Evolutionary conservation across 306 rosid species (phyloP).

Genomic region (Sicyos baderoa): DNA sequence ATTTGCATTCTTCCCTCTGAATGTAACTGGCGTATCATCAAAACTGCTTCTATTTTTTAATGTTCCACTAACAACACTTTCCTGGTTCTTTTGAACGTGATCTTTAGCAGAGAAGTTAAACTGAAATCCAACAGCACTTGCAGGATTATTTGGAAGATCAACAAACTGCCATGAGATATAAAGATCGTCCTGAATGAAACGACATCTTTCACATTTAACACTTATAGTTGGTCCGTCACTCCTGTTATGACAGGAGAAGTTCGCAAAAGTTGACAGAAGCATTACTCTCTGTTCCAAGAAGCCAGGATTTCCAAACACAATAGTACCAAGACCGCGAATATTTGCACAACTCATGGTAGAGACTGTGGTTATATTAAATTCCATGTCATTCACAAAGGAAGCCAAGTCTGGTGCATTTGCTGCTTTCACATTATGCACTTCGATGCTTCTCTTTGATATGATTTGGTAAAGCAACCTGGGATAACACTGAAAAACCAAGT

Average conservation of each 20-base stretch:
- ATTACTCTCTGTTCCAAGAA: slow-evolving; percentile 47
- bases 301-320: slow-evolving; percentile 72
- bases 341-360: slow-evolving; percentile 90
- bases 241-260: slow-evolving; percentile 68
- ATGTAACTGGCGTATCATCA: slow-evolving; percentile 78
- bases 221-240: slow-evolving; percentile 72
- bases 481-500: slow-evolving; percentile 38
- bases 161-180: slow-evolving; percentile 78
- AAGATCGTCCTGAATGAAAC: slow-evolving; percentile 47
- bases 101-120: slow-evolving; percentile 61
- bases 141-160: slow-evolving; percentile 82
- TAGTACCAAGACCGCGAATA: slow-evolving; percentile 59
- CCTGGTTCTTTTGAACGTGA: slow-evolving; percentile 35
- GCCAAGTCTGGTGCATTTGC: slow-evolving; percentile 65
- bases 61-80: slow-evolving; percentile 69
- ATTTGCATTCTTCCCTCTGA: slow-evolving; percentile 64
- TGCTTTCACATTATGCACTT: slow-evolving; percentile 86
- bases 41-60: slow-evolving; percentile 56
- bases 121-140: slow-evolving; percentile 80
- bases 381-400: slow-evolving; percentile 69
- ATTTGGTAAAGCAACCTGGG: slow-evolving; percentile 84
- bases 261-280: slow-evolving; percentile 53
- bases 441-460: slow-evolving; percentile 80
- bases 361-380: slow-evolving; percentile 72
- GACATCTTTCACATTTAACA: slow-evolving; percentile 54